Base-by-base conservation (phyloP, 2,329 filamentous ascomycete genomes). In the Ceratocystis ficicola region DNA sequence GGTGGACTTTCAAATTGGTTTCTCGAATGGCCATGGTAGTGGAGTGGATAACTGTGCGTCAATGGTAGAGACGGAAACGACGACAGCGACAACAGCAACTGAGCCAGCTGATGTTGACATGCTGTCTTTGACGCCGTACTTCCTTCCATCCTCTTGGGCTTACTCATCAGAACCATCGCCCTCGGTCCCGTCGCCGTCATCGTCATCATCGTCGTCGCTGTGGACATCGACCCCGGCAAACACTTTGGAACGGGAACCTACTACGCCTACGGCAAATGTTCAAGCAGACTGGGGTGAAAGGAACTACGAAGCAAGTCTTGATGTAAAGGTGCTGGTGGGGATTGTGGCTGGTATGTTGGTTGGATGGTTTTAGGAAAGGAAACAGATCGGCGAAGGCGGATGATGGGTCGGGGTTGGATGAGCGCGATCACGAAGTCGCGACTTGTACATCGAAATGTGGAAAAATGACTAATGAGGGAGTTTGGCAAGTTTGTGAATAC, bases 1-100 rank as follows among this genome's bases (percentile, higher is more conserved):
- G 2, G 71, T 75, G 48, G 74, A 78, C 52, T 74, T 80, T 65
- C 69, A 72, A 17, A 73, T 78, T 36, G 72, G 63, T n/a, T 63
- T 65, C 28, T 46, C 44, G 2, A 20, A 59, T n/a, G 7, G 15
- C 55, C 28, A 32, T n/a, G 7, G 55, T 30, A 52, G 48, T 25
- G 48, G n/a, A n/a, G 55, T 28, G 20, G 20, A 52, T 28, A 15
- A 6, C 28, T 59, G 55, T 17, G 17, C 17, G 17, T 59, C 25
- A 17, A 41, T 41, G 36, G 12, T 41, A 41, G 36, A 41, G 10
- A 15, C 36, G 36, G 36, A 41, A 41, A 41, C 36, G 36, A 41
- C 36, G 12, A 41, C 36, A 41, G 10, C 36, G 12, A 41, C 15
- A 15, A 32, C 55, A 5, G 22, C 15, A 30, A 36, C 55, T n/a